Base-by-base conservation (phyloP, 352 stramenopile genomes). In the Phytophthora quininea region DNA sequence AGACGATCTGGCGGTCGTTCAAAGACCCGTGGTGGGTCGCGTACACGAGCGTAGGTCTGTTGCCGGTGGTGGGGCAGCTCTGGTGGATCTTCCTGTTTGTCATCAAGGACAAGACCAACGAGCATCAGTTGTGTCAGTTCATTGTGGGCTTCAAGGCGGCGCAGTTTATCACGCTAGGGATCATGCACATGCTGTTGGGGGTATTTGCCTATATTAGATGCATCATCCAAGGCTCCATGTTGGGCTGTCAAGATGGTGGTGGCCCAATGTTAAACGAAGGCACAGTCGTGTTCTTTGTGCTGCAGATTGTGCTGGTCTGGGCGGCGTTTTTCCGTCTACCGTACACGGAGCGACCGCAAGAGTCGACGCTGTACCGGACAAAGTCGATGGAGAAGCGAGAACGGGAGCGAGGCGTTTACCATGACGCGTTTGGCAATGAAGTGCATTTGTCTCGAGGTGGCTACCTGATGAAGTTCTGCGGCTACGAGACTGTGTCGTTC, bases 81-180 rank as follows among this genome's bases (percentile, higher is more conserved):
- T 97, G 90, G 91, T 97, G 91, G 91, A 79, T 96, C 45, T 86
- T 97, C 19, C 66, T 97, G 8, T 97, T 97, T 52, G 29, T 97
- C 30, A 80, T 97, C 54, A 95, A 96, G 66, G 90, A 97, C 80
- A 97, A 97, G 65, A 94, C 86, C 32, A 93, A 97, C 70, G 91
- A 97, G 69, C 92, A 96, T 58, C 91, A 97, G 61, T 71, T 97
- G n/a, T 96, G 89, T 57, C 82, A 97, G 59, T 97, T 97, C 42
- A 97, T 97, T 51, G 85, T 97, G 15, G 86, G 88, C 14, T 97
- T 97, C 73, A 94, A 97, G 49, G 83, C 82, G n/a, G 88, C 89
- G 5, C 90, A 97, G 64, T 97, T 97, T 59, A 88, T 97, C 48
- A 93, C 88, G 14, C 77, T 96, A 24, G 91, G 91, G 0, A 72